These are phyloP conservation scores for Glonium stellatum DNA, from an alignment of 495 filamentous ascomycete species.

Conservation along the genomic window DNA sequence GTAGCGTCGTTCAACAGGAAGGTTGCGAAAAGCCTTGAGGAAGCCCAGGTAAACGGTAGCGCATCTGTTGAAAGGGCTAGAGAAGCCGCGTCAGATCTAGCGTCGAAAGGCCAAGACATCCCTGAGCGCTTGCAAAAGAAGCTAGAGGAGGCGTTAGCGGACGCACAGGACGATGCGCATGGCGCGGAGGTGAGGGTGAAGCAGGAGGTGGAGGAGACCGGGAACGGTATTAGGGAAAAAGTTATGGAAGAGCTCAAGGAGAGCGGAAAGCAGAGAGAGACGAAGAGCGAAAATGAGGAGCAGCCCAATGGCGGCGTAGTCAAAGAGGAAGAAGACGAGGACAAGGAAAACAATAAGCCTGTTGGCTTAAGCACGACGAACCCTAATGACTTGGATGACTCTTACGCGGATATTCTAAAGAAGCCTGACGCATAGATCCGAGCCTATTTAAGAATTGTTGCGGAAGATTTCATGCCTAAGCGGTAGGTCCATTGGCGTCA, in stretches of 20 bases:
- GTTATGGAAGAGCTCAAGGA: neutral
- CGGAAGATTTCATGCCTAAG: too few species aligned
- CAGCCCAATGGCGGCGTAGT: neutral
- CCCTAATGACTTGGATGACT: neutral
- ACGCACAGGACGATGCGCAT: neutral
- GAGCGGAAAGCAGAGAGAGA: neutral
- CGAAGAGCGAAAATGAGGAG: neutral
- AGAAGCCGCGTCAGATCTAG: conserved; percentile 14
- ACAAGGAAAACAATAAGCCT: neutral
- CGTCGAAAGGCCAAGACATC: neutral
- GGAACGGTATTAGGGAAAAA: neutral
- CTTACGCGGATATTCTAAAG: neutral
- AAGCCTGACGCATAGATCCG: neutral
- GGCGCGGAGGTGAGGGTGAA: neutral
- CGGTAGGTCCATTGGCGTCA: too few species aligned
- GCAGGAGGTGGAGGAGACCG: neutral
- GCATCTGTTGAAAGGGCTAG: conserved; percentile 12
- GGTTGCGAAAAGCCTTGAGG: conserved; percentile 14
- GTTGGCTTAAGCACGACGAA: neutral
- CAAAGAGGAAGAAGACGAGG: neutral
- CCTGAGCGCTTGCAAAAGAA: neutral
- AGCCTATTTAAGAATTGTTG: too few species aligned
- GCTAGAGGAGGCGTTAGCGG: neutral
- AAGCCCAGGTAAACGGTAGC: conserved; percentile 9
- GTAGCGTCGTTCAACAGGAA: conserved; percentile 12